Evolutionary conservation across 768 basidiomycete genomes (phyloP), one percentile per base, ranked within the genome.

Genomic region (Agaricus subrufescens): DNA sequence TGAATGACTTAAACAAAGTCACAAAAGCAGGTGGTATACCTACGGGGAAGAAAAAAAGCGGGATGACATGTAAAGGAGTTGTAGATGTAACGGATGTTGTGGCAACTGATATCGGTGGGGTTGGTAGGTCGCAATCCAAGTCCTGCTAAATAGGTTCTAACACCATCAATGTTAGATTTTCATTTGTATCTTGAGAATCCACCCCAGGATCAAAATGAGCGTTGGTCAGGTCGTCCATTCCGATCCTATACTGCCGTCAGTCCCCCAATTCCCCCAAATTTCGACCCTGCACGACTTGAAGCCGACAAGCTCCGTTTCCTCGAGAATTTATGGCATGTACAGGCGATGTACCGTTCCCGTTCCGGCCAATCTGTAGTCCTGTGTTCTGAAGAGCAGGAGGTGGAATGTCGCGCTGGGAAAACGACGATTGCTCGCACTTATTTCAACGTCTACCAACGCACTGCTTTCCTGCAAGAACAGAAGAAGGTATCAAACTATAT

Each of bases 161-260:
- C 45, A 45, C 12, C 3, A 25, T 52, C 25, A 29, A 4, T 67
- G 26, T 19, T 31, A 94, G 95, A 94, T 61, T 83, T 98, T 50
- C 86, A 95, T 58, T 63, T 96, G 11, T 94, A 86, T 70, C 72
- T 98, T 38, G 92, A 94, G 69, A 85, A 75, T 44, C 87, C 91
- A 14, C 94, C 93, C 5, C 75, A 79, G 50, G 92, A 93, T 63
- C 86, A 91, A 65, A 82, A 78, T 14, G 94, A 94, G 48, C 81
- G 87, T 49, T 98, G 96, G 94, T 84, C 86, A 14, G 89, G 87
- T 39, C 87, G 97, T 9, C 79, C 92, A 10, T 89, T 94, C 66
- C 85, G 97, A 25, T 82, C 87, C 0, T 76, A 89, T 53, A 81
- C 86, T 3, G 87, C 88, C 6, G 91, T 94, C 7, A 81, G 83